Evolutionary conservation across 805 yeast species (phyloP), one percentile per base, ranked within the genome.

Genomic region (Myxozyma mucilagina): DNA sequence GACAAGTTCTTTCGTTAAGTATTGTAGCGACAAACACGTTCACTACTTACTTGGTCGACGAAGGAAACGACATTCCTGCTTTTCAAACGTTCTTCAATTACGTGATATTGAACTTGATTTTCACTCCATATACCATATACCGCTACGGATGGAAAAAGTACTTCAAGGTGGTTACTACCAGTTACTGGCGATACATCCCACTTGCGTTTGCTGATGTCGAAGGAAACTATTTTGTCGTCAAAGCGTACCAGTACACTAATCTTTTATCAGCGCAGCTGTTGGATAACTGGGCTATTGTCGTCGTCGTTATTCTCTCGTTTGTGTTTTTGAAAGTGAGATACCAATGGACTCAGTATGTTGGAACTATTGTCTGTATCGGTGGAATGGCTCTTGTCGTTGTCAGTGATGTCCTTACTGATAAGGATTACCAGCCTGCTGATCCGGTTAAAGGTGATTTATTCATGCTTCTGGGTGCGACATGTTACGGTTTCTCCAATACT

Each of bases 191-290:
- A 67, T 78, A 71, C 60, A 75, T 78, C 61, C 47, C 77, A 18
- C 62, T 78, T 45, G 76, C 80, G 2, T 78, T 78, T 68, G 78
- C 78, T 24, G 81, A 78, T 56, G 81, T 78, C 31, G 73, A 78
- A 65, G 81, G 81, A n/a, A 78, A 78, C 71, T 78, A 78, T 67
- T 78, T 78, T 57, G 76, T 78, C 14, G 80, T 77, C 51, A 73
- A 73, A 60, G 81, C 81, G 16, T 78, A 78, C 63, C 71, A 71
- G 57, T 78, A 78, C 68, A 78, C 81, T 20, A 78, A 77, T 61
- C 65, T 78, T 64, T 68, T 78, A 43, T 73, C 78, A 55, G 81
- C 81, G 4, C 75, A 79, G 24, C 63, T 78, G 60, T 73, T 78
- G 16, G 81, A 78, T 65, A 77, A 76, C 60, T 78, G 79, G 69